Evolutionary conservation across 805 yeast genomes (phyloP).

Genomic region (Candida namnaoensis): DNA sequence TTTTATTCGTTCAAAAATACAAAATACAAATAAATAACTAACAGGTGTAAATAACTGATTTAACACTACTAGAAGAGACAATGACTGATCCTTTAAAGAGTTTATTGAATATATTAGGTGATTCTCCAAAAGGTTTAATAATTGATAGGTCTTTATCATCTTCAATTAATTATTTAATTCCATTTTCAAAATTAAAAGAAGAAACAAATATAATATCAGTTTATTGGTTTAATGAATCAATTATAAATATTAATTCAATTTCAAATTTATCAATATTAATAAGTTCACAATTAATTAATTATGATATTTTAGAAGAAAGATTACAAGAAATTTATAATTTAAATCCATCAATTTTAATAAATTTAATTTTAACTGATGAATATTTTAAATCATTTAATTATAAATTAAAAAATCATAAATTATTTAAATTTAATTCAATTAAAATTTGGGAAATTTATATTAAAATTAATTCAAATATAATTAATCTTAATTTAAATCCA

Average conservation of each 20-base stretch:
- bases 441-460: no score
- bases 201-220: slow-evolving; percentile 40
- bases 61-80: no score
- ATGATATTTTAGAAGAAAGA: slow-evolving; percentile 7
- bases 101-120: slow-evolving; percentile 9
- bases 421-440: neutral
- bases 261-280: slow-evolving; percentile 14
- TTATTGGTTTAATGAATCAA: slow-evolving; percentile 32
- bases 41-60: no score
- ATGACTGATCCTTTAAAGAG: slow-evolving; percentile 1
- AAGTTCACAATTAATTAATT: slow-evolving; percentile 11
- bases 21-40: no score
- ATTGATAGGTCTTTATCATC: slow-evolving; percentile 39
- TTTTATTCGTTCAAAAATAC: no score
- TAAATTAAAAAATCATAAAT: slow-evolving; percentile 15
- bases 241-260: slow-evolving; percentile 2
- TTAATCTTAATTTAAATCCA: neutral
- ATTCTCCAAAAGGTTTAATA: slow-evolving; percentile 22
- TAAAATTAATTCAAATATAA: no score
- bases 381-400: slow-evolving; percentile 24
- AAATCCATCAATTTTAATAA: slow-evolving; percentile 8
- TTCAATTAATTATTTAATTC: slow-evolving; percentile 42
- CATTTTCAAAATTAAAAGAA: slow-evolving; percentile 43
- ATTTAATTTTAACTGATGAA: slow-evolving; percentile 25
- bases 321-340: slow-evolving; percentile 9